Evolutionary conservation across 805 yeast species (phyloP).

Genomic region (Lipomyces yamanashiensis): DNA sequence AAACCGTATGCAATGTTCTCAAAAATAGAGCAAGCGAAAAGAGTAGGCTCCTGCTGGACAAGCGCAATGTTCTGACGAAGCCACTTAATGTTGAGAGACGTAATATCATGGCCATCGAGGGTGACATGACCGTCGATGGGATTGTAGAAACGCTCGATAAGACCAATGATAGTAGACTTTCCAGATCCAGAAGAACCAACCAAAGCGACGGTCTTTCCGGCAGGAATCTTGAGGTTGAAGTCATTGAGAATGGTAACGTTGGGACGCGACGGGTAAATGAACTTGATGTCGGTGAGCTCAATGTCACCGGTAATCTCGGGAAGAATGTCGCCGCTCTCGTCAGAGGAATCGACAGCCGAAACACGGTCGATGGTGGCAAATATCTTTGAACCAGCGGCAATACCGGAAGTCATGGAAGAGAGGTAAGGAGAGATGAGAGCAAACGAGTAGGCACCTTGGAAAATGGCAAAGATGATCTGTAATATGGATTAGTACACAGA

Average conservation of each 20-base stretch:
- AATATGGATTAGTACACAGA: conserved; percentile 40
- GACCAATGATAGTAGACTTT: conserved; percentile 82
- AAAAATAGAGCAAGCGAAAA: conserved; percentile 82
- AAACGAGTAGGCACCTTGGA: conserved; percentile 50
- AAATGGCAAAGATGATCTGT: conserved; percentile 48
- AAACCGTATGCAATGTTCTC: conserved; percentile 84
- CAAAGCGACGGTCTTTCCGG: conserved; percentile 89
- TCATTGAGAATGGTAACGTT: conserved; percentile 81
- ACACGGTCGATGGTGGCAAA: conserved; percentile 50
- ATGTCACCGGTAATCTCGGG: conserved; percentile 62
- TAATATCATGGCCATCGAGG: conserved; percentile 83
- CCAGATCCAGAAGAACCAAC: conserved; percentile 98
- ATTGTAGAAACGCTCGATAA: conserved; percentile 88
- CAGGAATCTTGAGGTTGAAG: conserved; percentile 77
- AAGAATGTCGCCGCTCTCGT: conserved; percentile 38
- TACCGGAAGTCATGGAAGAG: conserved; percentile 46
- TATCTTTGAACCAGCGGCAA: conserved; percentile 48
- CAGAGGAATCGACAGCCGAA: conserved; percentile 46
- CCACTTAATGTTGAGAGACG: conserved; percentile 71
- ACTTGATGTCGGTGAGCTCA: conserved; percentile 77
- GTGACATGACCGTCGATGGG: conserved; percentile 72
- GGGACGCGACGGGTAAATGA: conserved; percentile 79
- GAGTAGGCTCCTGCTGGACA: conserved; percentile 95
- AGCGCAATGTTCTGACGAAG: conserved; percentile 80
- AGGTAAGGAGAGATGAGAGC: conserved; percentile 50